A percentile compares a stretch with the other conserved stretches of the same genome.
Evolutionary conservation across 345 rosid genomes (phyloP).

Genomic region (Luvunga scandens): DNA sequence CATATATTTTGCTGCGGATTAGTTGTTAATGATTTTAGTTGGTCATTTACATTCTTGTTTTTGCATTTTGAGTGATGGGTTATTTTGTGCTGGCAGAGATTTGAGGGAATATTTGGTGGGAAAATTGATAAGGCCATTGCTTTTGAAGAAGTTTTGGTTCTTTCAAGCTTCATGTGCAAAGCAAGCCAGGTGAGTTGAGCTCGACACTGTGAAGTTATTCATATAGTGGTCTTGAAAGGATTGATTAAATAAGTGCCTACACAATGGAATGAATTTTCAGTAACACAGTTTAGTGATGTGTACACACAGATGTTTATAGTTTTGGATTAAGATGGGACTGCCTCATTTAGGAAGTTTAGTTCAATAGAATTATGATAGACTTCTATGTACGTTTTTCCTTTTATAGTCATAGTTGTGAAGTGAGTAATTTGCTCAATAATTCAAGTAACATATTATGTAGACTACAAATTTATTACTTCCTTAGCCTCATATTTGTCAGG

Average conservation of each 20-base stretch:
- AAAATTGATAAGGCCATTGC: slow-evolving; percentile 81
- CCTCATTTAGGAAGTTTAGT: neutral
- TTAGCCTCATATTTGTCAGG: neutral
- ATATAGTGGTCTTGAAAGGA: neutral
- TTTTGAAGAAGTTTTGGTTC: slow-evolving; percentile 76
- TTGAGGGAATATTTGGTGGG: slow-evolving; percentile 79
- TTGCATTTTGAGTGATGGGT: slow-evolving; percentile 9
- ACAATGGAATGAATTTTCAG: neutral
- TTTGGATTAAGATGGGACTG: neutral
- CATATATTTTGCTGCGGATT: neutral
- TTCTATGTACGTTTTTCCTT: neutral
- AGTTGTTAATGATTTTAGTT: slow-evolving; percentile 7
- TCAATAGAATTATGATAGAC: neutral
- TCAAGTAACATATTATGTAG: neutral
- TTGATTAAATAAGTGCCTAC: neutral
- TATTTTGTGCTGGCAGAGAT: slow-evolving; percentile 55
- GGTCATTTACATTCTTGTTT: neutral
- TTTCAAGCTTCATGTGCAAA: slow-evolving; percentile 86
- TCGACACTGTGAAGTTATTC: neutral
- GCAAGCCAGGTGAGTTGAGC: slow-evolving; percentile 63
- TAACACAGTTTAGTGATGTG: neutral
- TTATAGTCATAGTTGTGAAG: neutral
- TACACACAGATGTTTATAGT: neutral
- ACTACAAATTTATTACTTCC: too few relatives aligned
- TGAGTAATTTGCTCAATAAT: neutral